A percentile compares a stretch with the other conserved stretches of the same genome.
phyloP scores from a whole-genome alignment of 192 early-diverging fungal genomes.

The Paraglomus occultum region DNA sequence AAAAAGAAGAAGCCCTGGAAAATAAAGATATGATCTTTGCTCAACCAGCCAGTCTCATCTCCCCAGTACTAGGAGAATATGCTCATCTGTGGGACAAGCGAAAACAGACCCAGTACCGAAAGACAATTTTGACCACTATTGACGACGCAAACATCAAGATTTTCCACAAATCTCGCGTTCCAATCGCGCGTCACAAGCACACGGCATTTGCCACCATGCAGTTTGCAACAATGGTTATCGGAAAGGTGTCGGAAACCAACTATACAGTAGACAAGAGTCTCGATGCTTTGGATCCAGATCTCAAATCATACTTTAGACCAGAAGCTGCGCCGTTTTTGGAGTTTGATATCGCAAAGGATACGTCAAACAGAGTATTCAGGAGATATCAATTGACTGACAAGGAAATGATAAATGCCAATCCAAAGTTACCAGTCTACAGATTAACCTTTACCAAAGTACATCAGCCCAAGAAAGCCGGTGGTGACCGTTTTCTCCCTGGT shows the following conservation, averaged over 20 bases:
- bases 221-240: background rate
- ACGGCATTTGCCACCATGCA: conserved; percentile 6
- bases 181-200: background rate
- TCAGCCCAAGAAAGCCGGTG: background rate
- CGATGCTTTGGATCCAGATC: background rate
- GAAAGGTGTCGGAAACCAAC: conserved; percentile 4
- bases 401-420: background rate
- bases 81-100: too few species aligned
- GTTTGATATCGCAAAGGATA: background rate
- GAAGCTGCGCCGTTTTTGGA: background rate
- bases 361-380: conserved; percentile 12
- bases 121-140: background rate
- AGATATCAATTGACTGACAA: conserved; percentile 23
- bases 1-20: background rate
- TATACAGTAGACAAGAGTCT: background rate
- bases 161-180: background rate
- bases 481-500: conserved; percentile 19
- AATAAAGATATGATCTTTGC: background rate
- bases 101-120: background rate
- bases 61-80: too few species aligned
- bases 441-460: conserved; percentile 25
- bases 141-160: background rate
- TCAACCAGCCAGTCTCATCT: too few species aligned
- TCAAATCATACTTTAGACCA: background rate
- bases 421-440: conserved; percentile 3